phyloP scores from a whole-genome alignment of 2,329 filamentous ascomycete species.

The Colletotrichum salicis region DNA sequence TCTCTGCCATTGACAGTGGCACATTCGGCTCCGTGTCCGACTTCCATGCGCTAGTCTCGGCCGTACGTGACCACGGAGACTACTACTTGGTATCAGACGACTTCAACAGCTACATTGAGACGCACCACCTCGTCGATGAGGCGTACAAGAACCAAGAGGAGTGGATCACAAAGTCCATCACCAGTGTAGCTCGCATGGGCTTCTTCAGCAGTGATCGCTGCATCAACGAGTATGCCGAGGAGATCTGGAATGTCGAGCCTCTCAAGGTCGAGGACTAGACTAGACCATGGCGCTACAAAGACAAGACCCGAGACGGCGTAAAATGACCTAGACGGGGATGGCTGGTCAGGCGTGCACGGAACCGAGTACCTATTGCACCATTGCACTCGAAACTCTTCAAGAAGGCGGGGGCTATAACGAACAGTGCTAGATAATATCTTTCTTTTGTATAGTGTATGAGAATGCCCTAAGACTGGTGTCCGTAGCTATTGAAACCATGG shows the following conservation, averaged over 20 bases:
- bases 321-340: background rate
- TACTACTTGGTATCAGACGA: conserved; percentile 98
- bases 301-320: background rate
- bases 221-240: conserved; percentile 97
- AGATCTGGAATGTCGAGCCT: conserved; percentile 97
- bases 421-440: conserved; percentile 32
- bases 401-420: conserved; percentile 16
- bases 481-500: background rate
- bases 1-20: conserved; percentile 81
- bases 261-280: conserved; percentile 57
- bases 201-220: conserved; percentile 97
- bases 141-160: conserved; percentile 91
- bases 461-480: background rate
- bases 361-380: conserved; percentile 21
- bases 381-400: background rate
- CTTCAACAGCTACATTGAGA: conserved; percentile 93
- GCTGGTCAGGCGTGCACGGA: conserved; percentile 10
- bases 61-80: conserved; percentile 92
- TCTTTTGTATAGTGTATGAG: conserved; percentile 23
- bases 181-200: conserved; percentile 90
- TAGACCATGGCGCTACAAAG: conserved; percentile 2
- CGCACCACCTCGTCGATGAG: conserved; percentile 90
- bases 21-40: conserved; percentile 82
- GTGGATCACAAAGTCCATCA: conserved; percentile 92
- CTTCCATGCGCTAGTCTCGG: conserved; percentile 85